These are phyloP conservation scores for Pseudophaeomoniella oleicola DNA, from an alignment of 2,329 filamentous ascomycete genomes.

Conservation along the genomic window DNA sequence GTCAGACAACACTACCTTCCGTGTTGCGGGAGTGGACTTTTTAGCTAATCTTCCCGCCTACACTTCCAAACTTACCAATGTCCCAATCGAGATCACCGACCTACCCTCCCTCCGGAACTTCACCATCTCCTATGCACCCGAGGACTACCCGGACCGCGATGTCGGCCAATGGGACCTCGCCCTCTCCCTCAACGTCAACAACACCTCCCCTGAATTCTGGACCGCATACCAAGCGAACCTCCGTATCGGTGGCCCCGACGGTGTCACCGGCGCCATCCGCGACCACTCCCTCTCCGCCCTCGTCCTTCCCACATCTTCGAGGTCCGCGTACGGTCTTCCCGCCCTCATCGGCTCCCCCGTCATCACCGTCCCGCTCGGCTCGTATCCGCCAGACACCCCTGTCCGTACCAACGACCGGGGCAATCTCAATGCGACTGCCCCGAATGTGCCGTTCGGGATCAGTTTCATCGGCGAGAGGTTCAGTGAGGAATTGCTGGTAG, in stretches of 20 bases:
- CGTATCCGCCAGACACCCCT: conserved; percentile 33
- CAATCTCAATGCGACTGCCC: conserved; percentile 37
- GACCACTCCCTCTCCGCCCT: conserved; percentile 46
- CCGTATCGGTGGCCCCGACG: conserved; percentile 42
- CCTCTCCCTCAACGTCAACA: conserved; percentile 42
- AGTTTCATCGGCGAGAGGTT: conserved; percentile 47
- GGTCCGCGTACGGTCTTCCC: conserved; percentile 30
- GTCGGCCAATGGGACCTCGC: conserved; percentile 41
- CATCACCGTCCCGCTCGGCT: conserved; percentile 49
- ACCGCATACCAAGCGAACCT: conserved; percentile 37
- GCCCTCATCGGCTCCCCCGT: conserved; percentile 46
- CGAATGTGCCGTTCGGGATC: conserved; percentile 47
- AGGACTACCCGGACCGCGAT: conserved; percentile 49
- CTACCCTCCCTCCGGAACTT: conserved; percentile 40
- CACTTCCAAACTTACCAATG: conserved; percentile 38
- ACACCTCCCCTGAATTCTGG: conserved; percentile 44
- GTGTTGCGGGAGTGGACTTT: conserved; percentile 46
- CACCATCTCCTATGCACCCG: conserved; percentile 36
- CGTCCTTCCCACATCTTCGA: conserved; percentile 40
- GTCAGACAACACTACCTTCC: conserved; percentile 13
- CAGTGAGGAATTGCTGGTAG: conserved; percentile 47
- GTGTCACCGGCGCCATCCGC: conserved; percentile 44
- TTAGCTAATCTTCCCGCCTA: conserved; percentile 41
- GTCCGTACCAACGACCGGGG: conserved; percentile 32
- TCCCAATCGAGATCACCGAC: conserved; percentile 40